Percentiles rank a stretch among this genome's conserved stretches.
phyloP scores from a whole-genome alignment of 2,329 filamentous ascomycete species.

The Sclerotiophoma versabilis region DNA sequence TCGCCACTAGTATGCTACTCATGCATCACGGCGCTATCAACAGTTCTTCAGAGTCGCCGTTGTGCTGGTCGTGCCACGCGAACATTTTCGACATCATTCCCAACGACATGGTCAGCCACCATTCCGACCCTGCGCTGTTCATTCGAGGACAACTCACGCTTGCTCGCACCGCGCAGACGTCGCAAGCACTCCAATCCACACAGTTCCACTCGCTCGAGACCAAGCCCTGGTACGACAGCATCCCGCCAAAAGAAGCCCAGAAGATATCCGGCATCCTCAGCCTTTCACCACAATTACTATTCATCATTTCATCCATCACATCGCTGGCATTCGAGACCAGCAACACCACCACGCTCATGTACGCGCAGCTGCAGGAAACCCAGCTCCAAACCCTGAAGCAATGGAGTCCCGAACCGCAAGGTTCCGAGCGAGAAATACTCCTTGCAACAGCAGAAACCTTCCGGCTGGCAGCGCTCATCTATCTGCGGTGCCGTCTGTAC shows the following conservation, averaged over 20 bases:
- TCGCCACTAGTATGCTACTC: conserved; percentile 44
- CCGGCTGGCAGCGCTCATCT: conserved; percentile 42
- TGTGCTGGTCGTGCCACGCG: conserved; percentile 45
- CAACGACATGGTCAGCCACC: conserved; percentile 26
- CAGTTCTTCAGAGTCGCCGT: conserved; percentile 29
- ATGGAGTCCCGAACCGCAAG: conserved; percentile 35
- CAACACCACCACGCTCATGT: conserved; percentile 27
- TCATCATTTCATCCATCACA: conserved; percentile 39
- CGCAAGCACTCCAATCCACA: conserved; percentile 28
- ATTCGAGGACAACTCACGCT: conserved; percentile 39
- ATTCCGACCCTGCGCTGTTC: conserved; percentile 39
- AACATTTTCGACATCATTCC: conserved; percentile 44
- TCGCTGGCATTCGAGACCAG: conserved; percentile 26
- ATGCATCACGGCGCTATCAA: conserved; percentile 43
- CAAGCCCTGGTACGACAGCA: conserved; percentile 33
- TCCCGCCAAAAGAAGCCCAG: conserved; percentile 29
- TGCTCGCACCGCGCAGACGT: conserved; percentile 38
- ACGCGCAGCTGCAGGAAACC: conserved; percentile 35
- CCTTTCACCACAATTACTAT: conserved; percentile 41
- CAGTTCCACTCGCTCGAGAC: conserved; percentile 36
- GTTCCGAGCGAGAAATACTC: conserved; percentile 34
- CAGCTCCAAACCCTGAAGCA: conserved; percentile 39
- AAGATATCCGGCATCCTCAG: conserved; percentile 36
- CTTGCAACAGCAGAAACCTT: conserved; percentile 42
- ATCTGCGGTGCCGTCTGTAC: conserved; percentile 41